These are phyloP conservation scores for Vanrija humicola DNA, from an alignment of 1,284 basidiomycete species.

Conservation along the genomic window DNA sequence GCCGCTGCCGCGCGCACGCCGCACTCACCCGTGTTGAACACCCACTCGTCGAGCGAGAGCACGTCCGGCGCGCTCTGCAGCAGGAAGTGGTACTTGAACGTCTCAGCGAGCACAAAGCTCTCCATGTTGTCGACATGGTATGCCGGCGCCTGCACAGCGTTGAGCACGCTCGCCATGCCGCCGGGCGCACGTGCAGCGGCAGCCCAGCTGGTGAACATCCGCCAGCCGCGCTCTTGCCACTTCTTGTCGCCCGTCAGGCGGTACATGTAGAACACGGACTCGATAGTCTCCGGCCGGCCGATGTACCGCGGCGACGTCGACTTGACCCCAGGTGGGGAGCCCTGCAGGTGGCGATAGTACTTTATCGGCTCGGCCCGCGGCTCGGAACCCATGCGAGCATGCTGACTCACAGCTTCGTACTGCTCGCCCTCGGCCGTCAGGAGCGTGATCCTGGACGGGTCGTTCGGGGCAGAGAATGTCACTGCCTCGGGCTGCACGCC, in stretches of 20 bases:
- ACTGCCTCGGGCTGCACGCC: constrained; percentile 51
- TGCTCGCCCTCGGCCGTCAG: constrained; percentile 18
- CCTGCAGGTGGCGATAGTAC: constrained; percentile 39
- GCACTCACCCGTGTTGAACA: constrained; percentile 53
- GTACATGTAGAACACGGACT: constrained; percentile 55
- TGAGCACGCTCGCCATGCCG: constrained; percentile 49
- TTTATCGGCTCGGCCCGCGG: constrained; percentile 27
- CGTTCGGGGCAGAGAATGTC: constrained; percentile 36
- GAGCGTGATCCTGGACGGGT: constrained; percentile 30
- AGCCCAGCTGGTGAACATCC: constrained; percentile 58
- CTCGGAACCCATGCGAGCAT: constrained; percentile 4
- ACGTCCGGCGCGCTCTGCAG: constrained; percentile 54
- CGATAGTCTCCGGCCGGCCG: constrained; percentile 57
- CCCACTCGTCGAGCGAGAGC: constrained; percentile 56
- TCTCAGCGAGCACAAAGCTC: constrained; percentile 57
- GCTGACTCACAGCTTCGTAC: constrained; percentile 25
- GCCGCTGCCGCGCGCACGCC: too few relatives aligned
- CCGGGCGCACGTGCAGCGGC: constrained; percentile 41
- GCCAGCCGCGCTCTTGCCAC: constrained; percentile 59
- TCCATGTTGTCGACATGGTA: constrained; percentile 49
- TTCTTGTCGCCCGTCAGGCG: constrained; percentile 55
- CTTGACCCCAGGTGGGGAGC: constrained; percentile 37
- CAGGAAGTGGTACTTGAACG: constrained; percentile 54
- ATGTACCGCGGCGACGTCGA: constrained; percentile 34
- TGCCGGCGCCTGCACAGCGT: constrained; percentile 47